Evolutionary conservation across 257 asterid genomes (phyloP).

Genomic region (Nicotiana otophora): DNA sequence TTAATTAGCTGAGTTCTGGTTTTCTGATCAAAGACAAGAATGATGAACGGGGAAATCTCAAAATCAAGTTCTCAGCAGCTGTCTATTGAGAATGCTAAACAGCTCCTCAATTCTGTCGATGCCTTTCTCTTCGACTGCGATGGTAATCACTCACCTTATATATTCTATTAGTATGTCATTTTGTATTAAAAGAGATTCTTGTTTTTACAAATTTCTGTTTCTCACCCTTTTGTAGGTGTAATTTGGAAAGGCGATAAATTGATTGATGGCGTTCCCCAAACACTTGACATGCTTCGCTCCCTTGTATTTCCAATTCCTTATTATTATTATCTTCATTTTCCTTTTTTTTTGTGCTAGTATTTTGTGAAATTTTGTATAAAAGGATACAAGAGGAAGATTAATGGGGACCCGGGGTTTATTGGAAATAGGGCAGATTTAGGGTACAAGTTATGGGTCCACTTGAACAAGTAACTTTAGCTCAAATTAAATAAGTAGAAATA

Average conservation of each 20-base stretch:
- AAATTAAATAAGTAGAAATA: too few species aligned
- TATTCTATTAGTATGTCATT: not conserved
- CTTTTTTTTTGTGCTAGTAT: not conserved
- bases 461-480: too few species aligned
- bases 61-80: not conserved
- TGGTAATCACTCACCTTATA: constrained; percentile 29
- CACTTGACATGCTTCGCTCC: constrained; percentile 70
- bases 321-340: not conserved
- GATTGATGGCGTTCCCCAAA: constrained; percentile 75
- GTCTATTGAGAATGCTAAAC: constrained; percentile 16
- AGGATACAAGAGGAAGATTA: not conserved
- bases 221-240: constrained; percentile 42
- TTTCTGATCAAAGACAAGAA: not conserved
- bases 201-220: not conserved
- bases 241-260: constrained; percentile 87
- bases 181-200: not conserved
- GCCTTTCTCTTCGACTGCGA: constrained; percentile 95
- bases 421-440: not conserved
- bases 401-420: not conserved
- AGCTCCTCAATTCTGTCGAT: constrained; percentile 66
- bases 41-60: not conserved
- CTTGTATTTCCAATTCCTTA: constrained; percentile 28
- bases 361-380: not conserved
- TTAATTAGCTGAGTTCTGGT: not conserved
- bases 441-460: too few species aligned